Evolutionary conservation across 176 grass and related monocot genomes (phyloP).

Genomic region (Panicum miliaceum): DNA sequence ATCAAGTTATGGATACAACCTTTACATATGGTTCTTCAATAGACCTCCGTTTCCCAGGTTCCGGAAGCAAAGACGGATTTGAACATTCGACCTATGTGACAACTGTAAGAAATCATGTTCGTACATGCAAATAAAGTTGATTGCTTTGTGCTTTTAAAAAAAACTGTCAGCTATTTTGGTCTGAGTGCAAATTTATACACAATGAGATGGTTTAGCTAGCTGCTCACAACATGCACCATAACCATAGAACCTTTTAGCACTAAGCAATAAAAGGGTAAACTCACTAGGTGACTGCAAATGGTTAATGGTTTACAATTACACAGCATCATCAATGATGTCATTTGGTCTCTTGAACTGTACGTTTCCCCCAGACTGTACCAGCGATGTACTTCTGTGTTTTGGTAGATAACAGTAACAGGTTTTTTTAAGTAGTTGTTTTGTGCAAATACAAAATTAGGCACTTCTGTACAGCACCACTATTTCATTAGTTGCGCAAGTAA

Average conservation of each 20-base stretch:
- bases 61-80: conserved; percentile 94
- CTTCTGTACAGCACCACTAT: not conserved
- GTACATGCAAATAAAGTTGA: conserved; percentile 45
- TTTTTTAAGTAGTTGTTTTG: not conserved
- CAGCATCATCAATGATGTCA: conserved; percentile 3
- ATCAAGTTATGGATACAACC: conserved; percentile 54
- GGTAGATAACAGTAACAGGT: not conserved
- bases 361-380: not conserved
- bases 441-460: conserved; percentile 9
- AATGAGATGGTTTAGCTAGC: conserved; percentile 18
- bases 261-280: conserved; percentile 33
- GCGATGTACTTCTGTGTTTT: not conserved
- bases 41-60: conserved; percentile 77
- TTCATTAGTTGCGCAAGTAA: conserved; percentile 13
- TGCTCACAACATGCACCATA: not conserved
- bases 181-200: conserved; percentile 2
- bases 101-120: conserved; percentile 40
- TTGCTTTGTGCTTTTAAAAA: not conserved
- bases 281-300: conserved; percentile 4
- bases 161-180: conserved; percentile 4
- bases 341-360: conserved; percentile 9
- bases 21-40: conserved; percentile 97
- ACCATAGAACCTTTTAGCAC: conserved; percentile 1
- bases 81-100: conserved; percentile 82
- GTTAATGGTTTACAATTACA: conserved; percentile 3